These are phyloP conservation scores for Tylopilus vinaceipallidus DNA, from an alignment of 768 basidiomycete species.

Conservation along the genomic window DNA sequence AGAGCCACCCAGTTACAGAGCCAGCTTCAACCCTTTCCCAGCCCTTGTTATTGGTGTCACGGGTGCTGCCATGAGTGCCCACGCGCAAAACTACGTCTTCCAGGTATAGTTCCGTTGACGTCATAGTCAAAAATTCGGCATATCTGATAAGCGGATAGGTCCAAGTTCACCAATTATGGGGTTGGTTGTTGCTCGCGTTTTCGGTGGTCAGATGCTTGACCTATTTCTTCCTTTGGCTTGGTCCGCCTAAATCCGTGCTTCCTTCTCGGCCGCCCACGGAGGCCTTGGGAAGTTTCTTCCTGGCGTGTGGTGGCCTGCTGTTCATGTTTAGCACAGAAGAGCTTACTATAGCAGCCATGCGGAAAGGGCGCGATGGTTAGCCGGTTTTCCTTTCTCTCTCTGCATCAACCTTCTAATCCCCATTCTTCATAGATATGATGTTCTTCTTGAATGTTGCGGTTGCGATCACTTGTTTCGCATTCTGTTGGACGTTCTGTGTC, in stretches of 20 bases:
- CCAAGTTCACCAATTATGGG: conserved; percentile 90
- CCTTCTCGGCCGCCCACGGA: conserved; percentile 95
- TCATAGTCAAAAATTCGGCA: neutral
- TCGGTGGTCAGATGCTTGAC: conserved; percentile 81
- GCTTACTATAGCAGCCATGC: conserved; percentile 87
- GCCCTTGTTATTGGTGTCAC: conserved; percentile 93
- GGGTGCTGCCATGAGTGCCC: conserved; percentile 91
- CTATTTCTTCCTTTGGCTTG: conserved; percentile 92
- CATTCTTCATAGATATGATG: conserved; percentile 61
- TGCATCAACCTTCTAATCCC: conserved; percentile 4
- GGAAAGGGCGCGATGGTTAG: conserved; percentile 80
- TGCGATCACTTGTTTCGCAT: conserved; percentile 81
- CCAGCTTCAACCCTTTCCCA: conserved; percentile 89
- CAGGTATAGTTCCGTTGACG: conserved; percentile 43
- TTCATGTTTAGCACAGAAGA: conserved; percentile 94
- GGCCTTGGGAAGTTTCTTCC: conserved; percentile 81
- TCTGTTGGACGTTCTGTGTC: conserved; percentile 77
- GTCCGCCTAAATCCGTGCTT: conserved; percentile 77
- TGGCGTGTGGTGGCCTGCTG: conserved; percentile 82
- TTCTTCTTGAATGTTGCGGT: conserved; percentile 87
- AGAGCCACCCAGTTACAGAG: conserved; percentile 72
- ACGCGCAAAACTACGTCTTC: conserved; percentile 88
- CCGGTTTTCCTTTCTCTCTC: neutral
- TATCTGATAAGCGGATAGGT: conserved; percentile 46
- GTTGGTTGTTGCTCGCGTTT: conserved; percentile 77